Percentiles rank a stretch among this genome's conserved stretches.
These are phyloP conservation scores for Kokia cookei DNA, from an alignment of 441 rosid genomes.

Conservation along the genomic window DNA sequence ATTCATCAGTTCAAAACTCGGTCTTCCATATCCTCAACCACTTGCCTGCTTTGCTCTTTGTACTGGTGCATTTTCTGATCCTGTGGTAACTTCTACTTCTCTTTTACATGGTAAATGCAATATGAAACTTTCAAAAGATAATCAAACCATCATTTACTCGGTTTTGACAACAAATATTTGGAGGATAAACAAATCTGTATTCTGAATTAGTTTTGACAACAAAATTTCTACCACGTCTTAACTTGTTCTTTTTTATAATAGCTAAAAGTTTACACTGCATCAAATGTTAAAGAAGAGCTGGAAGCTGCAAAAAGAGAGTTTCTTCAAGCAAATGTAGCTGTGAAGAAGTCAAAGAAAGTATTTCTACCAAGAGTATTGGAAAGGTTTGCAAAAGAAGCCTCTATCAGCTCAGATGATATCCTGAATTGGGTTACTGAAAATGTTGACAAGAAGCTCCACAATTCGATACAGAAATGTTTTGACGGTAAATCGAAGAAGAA, in stretches of 20 bases:
- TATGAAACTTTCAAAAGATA: background rate
- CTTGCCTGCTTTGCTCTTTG: constrained; percentile 77
- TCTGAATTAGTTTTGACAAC: background rate
- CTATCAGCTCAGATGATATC: constrained; percentile 47
- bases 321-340: constrained; percentile 47
- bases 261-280: constrained; percentile 68
- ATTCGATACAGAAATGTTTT: constrained; percentile 48
- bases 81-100: constrained; percentile 46
- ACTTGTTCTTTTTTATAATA: constrained; percentile 19
- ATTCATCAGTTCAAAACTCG: constrained; percentile 45
- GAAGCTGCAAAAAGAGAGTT: constrained; percentile 67
- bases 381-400: constrained; percentile 64
- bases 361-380: constrained; percentile 65
- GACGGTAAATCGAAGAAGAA: constrained; percentile 45
- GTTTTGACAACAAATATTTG: background rate
- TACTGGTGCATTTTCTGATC: constrained; percentile 80
- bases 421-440: constrained; percentile 52
- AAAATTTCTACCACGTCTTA: background rate
- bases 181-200: no score
- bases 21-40: constrained; percentile 48
- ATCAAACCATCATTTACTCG: background rate
- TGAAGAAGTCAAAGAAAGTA: constrained; percentile 61
- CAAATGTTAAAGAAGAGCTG: constrained; percentile 56
- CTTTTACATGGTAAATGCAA: background rate
- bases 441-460: constrained; percentile 55